Evolutionary conservation across 2,329 filamentous ascomycete genomes (phyloP), one percentile per base, ranked within the genome.

Genomic region (Aphanocladium album): DNA sequence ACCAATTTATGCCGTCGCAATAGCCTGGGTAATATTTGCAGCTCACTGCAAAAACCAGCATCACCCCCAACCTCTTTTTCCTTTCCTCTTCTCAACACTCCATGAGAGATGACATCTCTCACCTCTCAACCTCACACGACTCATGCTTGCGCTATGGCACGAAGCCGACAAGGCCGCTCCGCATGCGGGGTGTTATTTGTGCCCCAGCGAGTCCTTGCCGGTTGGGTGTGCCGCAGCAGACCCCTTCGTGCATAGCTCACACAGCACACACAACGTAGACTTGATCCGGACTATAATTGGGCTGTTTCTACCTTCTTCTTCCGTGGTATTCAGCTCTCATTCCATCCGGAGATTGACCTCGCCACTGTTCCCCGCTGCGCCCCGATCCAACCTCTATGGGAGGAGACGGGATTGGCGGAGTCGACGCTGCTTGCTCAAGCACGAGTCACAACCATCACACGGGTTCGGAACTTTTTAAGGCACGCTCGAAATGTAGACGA

Each of bases 271-370:
- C 30, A 30, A 25, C 14, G 25, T 46, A 23, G 41, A 54, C 17
- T 49, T 46, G 55, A 69, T 63, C 68, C 72, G 71, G 70, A 70
- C 70, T 69, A 71, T 70, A 74, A 75, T 76, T 76, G 71, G 72
- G 73, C 70, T 71, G 69, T 69, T 74, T 74, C 65, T 70, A 68
- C 61, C 45, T 60, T 64, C 63, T 64, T 60, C 64, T 57, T 49
- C 67, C 58, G 61, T 69, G 67, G 63, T 50, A 63, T 66, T 62
- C 67, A 64, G 64, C 67, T 68, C 67, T 70, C 69, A 68, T 70
- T 67, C 67, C 67, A 69, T 68, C 65, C 65, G 64, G 62, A 70
- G 63, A 69, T 64, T 6, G 30, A 41, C 45, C 12, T 23, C 33
- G 14, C 46, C 17, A 46, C 33, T 52, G 37, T 25, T 39, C 43